Evolutionary conservation across 2,329 filamentous ascomycete species (phyloP), one percentile per base, ranked within the genome.

Genomic region (Botrytis sinoallii): DNA sequence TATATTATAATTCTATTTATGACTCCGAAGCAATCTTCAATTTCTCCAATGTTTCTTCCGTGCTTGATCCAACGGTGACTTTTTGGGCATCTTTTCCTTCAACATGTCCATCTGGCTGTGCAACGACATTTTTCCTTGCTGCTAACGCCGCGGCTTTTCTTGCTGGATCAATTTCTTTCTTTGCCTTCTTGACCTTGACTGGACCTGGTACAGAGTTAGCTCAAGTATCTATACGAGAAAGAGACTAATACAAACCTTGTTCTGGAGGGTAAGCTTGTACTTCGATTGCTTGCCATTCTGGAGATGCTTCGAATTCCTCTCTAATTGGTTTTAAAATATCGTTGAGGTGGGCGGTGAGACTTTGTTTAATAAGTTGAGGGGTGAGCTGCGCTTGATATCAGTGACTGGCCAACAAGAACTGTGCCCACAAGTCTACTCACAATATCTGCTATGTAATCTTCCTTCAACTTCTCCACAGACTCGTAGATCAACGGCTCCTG

Each of bases 361-460:
- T 94, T n/a, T 91, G 88, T 85, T 99, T 98, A 70, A 98, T 86
- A 20, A 92, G 84, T 85, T 98, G 95, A 0, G 96, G 96, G 1
- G 92, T 94, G 75, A 97, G 88, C 87, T 91, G 76, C 9, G 76
- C 12, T 42, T 68, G 79, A 63, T 78, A 78, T 74, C 74, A 75
- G 73, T 55, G 25, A 69, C 6, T 57, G 32, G 40, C 8, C 32
- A 38, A 16, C 42, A 38, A 55, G 18, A 52, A 44, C 20, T 25
- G n/a, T 70, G 57, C 29, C 18, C 1, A 40, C 35, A 20, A 40
- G 42, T 44, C 14, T 22, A 73, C 65, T 73, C 42, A 69, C 29
- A 22, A 71, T 55, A 61, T 65, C 71, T 40, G 66, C 57, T 29
- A 25, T 35, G 46, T 70, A 73, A 55, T 73, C 68, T 63, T 71